phyloP scores from a whole-genome alignment of 2,329 filamentous ascomycete genomes.

The Hansfordia pulvinata region DNA sequence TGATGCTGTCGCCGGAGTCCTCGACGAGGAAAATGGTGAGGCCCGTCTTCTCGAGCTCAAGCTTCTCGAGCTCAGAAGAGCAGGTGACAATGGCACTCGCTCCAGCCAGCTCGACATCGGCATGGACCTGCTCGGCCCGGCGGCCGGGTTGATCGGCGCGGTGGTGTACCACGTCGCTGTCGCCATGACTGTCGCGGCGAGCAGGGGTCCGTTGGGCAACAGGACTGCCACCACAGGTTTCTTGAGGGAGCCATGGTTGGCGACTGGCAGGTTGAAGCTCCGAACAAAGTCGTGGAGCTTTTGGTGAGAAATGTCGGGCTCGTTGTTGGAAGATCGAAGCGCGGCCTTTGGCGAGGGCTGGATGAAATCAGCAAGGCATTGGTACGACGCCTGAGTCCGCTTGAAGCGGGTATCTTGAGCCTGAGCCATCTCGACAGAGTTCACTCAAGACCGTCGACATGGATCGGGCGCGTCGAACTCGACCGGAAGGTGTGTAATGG shows the following conservation, averaged over 20 bases:
- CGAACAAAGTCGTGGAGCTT: constrained; percentile 17
- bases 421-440: too few relatives aligned
- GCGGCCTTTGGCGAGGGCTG: constrained; percentile 12
- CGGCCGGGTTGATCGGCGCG: constrained; percentile 35
- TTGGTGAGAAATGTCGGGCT: constrained; percentile 16
- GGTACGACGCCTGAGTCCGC: constrained; percentile 9
- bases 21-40: constrained; percentile 26
- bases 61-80: constrained; percentile 21
- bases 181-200: constrained; percentile 35
- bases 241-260: constrained; percentile 2
- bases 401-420: not conserved
- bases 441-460: too few relatives aligned
- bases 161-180: constrained; percentile 34
- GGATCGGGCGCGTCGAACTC: too few relatives aligned
- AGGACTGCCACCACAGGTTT: constrained; percentile 35
- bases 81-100: constrained; percentile 32
- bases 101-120: constrained; percentile 32
- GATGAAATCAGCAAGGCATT: constrained; percentile 24
- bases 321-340: constrained; percentile 11
- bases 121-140: constrained; percentile 33
- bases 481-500: too few relatives aligned
- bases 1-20: constrained; percentile 21
- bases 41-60: constrained; percentile 20
- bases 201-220: constrained; percentile 36
- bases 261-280: constrained; percentile 17